Evolutionary conservation across 805 yeast species (phyloP).

Genomic region (Metschnikowia orientalis): DNA sequence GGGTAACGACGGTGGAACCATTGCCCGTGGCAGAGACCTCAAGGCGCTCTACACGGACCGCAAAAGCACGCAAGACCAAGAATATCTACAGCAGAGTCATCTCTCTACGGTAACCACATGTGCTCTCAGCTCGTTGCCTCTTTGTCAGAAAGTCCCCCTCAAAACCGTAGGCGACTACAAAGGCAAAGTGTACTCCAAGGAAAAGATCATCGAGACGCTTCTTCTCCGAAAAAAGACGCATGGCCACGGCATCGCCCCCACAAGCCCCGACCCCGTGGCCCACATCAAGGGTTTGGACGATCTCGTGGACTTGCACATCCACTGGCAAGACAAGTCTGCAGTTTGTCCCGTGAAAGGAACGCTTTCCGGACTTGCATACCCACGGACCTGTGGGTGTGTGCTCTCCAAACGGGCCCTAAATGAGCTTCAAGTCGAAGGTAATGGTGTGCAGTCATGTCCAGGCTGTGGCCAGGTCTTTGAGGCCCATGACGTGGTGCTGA

Average conservation of each 20-base stretch:
- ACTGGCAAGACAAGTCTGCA: conserved; percentile 14
- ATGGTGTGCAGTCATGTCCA: conserved; percentile 27
- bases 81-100: conserved; percentile 18
- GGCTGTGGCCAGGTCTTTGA: conserved; percentile 19
- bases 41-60: conserved; percentile 21
- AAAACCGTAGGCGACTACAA: conserved; percentile 65
- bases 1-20: conserved; percentile 69
- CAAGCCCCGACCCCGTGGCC: background rate
- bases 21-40: conserved; percentile 55
- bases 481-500: conserved; percentile 30
- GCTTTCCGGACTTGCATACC: conserved; percentile 23
- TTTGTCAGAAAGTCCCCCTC: conserved; percentile 26
- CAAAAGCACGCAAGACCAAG: conserved; percentile 14
- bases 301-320: conserved; percentile 11
- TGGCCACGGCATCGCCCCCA: background rate
- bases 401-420: conserved; percentile 23
- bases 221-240: conserved; percentile 33
- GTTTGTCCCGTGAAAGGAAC: conserved; percentile 32
- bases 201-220: conserved; percentile 54
- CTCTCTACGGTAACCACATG: conserved; percentile 45
- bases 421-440: too few relatives aligned
- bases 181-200: conserved; percentile 66
- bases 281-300: conserved; percentile 16
- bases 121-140: conserved; percentile 37
- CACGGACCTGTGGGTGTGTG: conserved; percentile 39